Conservation (phyloP, 768 basidiomycete species). For the Galerina sulciceps region DNA sequence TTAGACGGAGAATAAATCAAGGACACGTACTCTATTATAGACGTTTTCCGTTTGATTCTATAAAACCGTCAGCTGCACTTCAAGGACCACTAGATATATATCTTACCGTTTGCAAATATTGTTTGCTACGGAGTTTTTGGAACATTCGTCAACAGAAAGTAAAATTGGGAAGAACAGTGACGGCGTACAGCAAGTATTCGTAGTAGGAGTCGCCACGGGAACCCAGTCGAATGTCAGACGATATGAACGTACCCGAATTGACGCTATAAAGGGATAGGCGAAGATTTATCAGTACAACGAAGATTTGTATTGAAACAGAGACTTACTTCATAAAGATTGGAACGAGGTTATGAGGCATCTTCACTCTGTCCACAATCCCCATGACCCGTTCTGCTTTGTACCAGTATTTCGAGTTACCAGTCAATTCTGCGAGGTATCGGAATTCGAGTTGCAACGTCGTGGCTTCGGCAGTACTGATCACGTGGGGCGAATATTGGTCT, state of each 20-base stretch:
- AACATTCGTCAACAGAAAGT: not conserved
- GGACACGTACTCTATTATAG: not conserved
- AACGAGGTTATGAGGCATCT: conserved; percentile 68
- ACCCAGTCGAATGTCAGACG: conserved; percentile 82
- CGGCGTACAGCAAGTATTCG: conserved; percentile 77
- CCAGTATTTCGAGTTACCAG: conserved; percentile 46
- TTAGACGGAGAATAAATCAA: not conserved
- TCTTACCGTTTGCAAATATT: conserved; percentile 2
- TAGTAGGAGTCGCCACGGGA: conserved; percentile 93
- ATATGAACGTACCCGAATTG: conserved; percentile 46
- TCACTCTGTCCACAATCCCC: conserved; percentile 67
- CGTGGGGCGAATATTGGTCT: conserved; percentile 59
- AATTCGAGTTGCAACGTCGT: conserved; percentile 89
- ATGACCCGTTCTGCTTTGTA: conserved; percentile 59
- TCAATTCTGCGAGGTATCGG: conserved; percentile 50
- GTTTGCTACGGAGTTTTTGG: not conserved
- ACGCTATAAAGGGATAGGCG: conserved; percentile 24
- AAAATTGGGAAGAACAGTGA: not conserved
- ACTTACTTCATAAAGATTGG: conserved; percentile 77
- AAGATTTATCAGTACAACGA: not conserved
- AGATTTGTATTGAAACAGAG: not conserved
- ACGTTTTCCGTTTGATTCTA: not conserved
- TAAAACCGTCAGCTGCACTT: not conserved
- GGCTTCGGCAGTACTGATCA: conserved; percentile 61
- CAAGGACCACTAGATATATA: not conserved